Conservation (phyloP, 345 rosid genomes). For the Eucalyptus pauciflora region DNA sequence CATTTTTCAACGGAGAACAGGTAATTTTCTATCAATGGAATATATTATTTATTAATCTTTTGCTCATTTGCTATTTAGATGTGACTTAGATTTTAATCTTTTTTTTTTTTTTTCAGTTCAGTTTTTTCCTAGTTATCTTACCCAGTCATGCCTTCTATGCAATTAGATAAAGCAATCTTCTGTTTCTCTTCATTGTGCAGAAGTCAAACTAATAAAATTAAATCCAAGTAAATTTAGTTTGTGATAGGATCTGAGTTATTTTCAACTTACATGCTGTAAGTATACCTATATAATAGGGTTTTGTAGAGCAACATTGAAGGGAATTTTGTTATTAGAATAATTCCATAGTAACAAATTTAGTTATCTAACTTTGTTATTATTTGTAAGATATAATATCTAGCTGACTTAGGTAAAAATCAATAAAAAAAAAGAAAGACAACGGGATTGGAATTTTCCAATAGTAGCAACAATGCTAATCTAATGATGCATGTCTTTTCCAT, state of each 20-base stretch:
- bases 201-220: neutral
- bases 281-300: no score
- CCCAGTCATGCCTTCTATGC: neutral
- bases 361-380: neutral
- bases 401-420: neutral
- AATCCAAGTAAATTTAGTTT: neutral
- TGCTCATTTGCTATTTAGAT: neutral
- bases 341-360: neutral
- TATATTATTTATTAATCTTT: fast-evolving
- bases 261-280: neutral
- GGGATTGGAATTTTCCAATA: neutral
- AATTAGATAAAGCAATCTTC: neutral
- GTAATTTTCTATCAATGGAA: neutral
- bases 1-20: neutral
- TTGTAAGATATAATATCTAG: no score
- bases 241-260: neutral
- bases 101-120: neutral
- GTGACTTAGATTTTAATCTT: neutral
- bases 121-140: neutral
- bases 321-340: neutral
- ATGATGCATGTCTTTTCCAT: neutral
- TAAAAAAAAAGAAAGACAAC: fast-evolving
- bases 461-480: neutral
- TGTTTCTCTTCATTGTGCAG: neutral
- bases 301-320: neutral